Conservation (phyloP, 352 stramenopile species). For the Phytophthora idaei region DNA sequence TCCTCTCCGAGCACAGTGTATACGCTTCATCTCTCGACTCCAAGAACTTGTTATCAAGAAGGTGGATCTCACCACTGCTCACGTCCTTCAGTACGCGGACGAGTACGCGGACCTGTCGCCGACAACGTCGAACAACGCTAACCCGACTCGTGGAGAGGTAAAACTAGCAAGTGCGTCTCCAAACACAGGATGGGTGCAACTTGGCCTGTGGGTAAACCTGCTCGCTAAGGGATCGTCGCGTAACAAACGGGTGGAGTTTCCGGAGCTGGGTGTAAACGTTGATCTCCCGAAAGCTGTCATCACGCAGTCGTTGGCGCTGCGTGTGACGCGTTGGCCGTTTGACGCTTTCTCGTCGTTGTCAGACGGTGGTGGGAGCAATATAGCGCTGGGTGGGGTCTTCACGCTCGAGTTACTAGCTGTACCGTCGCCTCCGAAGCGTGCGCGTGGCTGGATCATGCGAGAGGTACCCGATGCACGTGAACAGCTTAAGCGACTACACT, state of each 20-base stretch:
- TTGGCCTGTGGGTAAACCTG: constrained; percentile 79
- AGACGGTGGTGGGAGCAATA: constrained; percentile 28
- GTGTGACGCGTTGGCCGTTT: constrained; percentile 67
- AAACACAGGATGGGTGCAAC: constrained; percentile 46
- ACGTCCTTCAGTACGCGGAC: constrained; percentile 77
- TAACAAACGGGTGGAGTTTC: constrained; percentile 81
- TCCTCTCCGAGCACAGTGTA: constrained; percentile 44
- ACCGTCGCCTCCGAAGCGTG: constrained; percentile 67
- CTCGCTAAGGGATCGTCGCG: constrained; percentile 73
- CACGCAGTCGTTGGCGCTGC: constrained; percentile 76
- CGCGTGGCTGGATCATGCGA: constrained; percentile 78
- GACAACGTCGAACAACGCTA: constrained; percentile 23
- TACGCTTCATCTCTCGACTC: constrained; percentile 54
- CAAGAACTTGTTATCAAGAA: constrained; percentile 66
- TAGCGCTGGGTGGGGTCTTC: constrained; percentile 70
- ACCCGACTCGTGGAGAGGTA: constrained; percentile 57
- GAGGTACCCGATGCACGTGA: constrained; percentile 62
- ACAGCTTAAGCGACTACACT: constrained; percentile 68
- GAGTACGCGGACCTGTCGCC: constrained; percentile 67
- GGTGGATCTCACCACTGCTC: constrained; percentile 63
- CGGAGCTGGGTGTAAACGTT: constrained; percentile 61
- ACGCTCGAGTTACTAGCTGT: constrained; percentile 74
- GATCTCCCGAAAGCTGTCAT: constrained; percentile 84
- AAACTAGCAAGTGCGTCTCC: constrained; percentile 60
- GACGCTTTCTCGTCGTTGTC: constrained; percentile 41